These are phyloP conservation scores for Arthrobotrys sphaeroides DNA, from an alignment of 2,329 filamentous ascomycete species.

Conservation along the genomic window DNA sequence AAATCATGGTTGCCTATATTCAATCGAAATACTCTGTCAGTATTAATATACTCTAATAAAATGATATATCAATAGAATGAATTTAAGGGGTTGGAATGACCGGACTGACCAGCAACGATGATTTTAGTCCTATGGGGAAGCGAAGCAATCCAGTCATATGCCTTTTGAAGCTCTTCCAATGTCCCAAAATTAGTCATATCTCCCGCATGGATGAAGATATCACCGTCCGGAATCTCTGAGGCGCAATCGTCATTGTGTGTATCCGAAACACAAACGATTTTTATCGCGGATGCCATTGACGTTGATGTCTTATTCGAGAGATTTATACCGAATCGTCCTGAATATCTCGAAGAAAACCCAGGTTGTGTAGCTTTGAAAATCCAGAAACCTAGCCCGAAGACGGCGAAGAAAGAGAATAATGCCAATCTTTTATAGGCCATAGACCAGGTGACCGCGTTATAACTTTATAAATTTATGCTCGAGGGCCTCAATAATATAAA, in stretches of 20 bases:
- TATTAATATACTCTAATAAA: too few species aligned
- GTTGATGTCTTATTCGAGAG: background rate
- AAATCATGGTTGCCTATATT: slow-evolving; percentile 40
- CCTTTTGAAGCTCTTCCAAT: slow-evolving; percentile 61
- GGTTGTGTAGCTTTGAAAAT: background rate
- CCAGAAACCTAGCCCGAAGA: background rate
- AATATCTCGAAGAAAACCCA: background rate
- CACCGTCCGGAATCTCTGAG: slow-evolving; percentile 61
- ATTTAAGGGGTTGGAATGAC: background rate
- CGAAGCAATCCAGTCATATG: slow-evolving; percentile 40
- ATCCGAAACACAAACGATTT: slow-evolving; percentile 64
- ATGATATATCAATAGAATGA: background rate
- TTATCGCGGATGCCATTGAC: slow-evolving; percentile 29
- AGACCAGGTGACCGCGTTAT: too few species aligned
- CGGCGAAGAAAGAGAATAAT: background rate
- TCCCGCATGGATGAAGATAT: slow-evolving; percentile 65
- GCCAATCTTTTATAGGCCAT: slow-evolving; percentile 2
- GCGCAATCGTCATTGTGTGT: slow-evolving; percentile 62
- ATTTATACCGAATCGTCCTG: background rate
- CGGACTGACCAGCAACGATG: slow-evolving; percentile 22
- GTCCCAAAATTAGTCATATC: slow-evolving; percentile 65
- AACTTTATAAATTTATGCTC: too few species aligned
- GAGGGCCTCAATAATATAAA: too few species aligned
- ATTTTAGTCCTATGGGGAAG: slow-evolving; percentile 41
- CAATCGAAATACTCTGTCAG: background rate